phyloP scores from a whole-genome alignment of 176 grass and related monocot genomes.

The Juncus inflexus region DNA sequence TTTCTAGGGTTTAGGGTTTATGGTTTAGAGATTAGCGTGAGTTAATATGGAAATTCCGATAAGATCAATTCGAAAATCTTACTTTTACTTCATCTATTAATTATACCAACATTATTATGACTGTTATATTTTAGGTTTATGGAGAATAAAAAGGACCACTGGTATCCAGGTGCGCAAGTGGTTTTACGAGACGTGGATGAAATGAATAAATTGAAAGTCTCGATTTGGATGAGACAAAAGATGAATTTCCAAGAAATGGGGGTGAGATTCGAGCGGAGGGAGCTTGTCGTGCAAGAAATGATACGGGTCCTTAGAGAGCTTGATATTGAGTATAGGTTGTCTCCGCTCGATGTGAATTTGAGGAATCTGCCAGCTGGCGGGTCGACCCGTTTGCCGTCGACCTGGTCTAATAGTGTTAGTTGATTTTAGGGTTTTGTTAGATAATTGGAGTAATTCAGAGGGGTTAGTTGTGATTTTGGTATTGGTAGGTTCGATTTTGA shows the following conservation, averaged over 20 bases:
- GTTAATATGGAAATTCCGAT: no score
- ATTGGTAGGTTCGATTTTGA: no score
- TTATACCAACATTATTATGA: background rate
- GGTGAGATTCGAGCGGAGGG: conserved; percentile 59
- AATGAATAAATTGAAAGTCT: conserved; percentile 60
- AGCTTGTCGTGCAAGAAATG: conserved; percentile 79
- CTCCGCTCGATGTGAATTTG: conserved; percentile 71
- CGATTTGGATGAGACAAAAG: conserved; percentile 83
- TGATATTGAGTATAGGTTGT: conserved; percentile 82
- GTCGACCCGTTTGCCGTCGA: conserved; percentile 60
- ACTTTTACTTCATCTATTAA: background rate
- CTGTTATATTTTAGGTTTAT: conserved; percentile 41
- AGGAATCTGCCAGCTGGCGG: conserved; percentile 44
- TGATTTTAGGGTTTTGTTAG: background rate
- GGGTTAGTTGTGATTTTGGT: no score
- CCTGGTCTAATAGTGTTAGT: conserved; percentile 39
- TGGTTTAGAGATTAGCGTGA: no score
- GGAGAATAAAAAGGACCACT: conserved; percentile 90
- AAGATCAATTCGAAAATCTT: background rate
- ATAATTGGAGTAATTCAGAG: background rate
- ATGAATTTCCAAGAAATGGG: conserved; percentile 96
- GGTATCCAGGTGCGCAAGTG: conserved; percentile 67
- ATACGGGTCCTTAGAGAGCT: conserved; percentile 72
- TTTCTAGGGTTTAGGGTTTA: background rate
- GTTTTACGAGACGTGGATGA: conserved; percentile 75